Conservation (phyloP, 345 rosid genomes). For the Eucalyptus polyanthemos region DNA sequence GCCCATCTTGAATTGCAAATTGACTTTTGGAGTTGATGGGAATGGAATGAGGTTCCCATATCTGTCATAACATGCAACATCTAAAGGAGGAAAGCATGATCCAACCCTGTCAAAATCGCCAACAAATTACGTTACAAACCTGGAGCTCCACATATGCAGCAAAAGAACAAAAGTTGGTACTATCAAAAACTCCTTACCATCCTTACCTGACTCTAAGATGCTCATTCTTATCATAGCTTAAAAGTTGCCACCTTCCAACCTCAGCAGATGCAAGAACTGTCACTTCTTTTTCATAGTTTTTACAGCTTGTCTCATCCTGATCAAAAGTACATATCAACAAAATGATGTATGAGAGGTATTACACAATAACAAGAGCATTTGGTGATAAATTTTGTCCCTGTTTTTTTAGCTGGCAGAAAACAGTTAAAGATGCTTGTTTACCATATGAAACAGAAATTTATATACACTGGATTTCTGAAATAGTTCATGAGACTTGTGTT, state of each 20-base stretch:
- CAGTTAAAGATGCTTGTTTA: conserved; percentile 5
- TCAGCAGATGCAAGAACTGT: conserved; percentile 22
- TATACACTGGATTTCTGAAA: conserved; percentile 42
- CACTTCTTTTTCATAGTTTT: conserved; percentile 17
- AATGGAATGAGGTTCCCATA: conserved; percentile 29
- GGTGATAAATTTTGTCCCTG: background rate
- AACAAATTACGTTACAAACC: background rate
- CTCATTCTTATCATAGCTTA: background rate
- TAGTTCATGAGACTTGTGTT: conserved; percentile 12
- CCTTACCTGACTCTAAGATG: background rate
- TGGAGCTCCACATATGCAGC: background rate
- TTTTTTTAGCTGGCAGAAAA: background rate
- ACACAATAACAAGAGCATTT: background rate
- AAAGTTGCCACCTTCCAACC: conserved; percentile 33
- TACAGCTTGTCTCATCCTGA: conserved; percentile 23
- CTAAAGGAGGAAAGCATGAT: conserved; percentile 17
- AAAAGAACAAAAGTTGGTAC: background rate
- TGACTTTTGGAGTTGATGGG: conserved; percentile 15
- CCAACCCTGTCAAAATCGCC: conserved; percentile 35
- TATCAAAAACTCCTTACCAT: background rate
- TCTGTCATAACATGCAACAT: conserved; percentile 37
- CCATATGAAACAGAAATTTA: conserved; percentile 34
- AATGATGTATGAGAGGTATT: background rate
- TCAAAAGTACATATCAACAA: background rate
- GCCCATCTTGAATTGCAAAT: conserved; percentile 9